Percentiles rank a stretch among this genome's conserved stretches.
Evolutionary conservation across 176 grass and related monocot genomes (phyloP).

Genomic region (Phoenix roebelenii): DNA sequence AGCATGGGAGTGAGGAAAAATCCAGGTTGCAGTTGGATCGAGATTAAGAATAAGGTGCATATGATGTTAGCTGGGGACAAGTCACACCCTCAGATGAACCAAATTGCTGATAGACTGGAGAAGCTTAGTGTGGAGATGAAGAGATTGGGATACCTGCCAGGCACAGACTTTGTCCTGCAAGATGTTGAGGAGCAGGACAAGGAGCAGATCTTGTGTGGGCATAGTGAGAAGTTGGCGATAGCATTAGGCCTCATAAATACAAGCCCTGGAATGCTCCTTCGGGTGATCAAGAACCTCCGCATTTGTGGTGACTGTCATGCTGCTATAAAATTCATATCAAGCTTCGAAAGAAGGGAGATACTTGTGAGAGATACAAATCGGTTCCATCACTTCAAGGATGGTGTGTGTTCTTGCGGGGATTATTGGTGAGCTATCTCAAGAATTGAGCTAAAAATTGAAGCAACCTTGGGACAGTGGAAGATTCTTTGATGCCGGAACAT

Average conservation of each 20-base stretch:
- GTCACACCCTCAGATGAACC: conserved; percentile 50
- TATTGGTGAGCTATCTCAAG: conserved; percentile 36
- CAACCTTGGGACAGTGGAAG: too few relatives aligned
- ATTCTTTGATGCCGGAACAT: too few relatives aligned
- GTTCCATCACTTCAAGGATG: conserved; percentile 64
- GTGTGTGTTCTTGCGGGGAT: conserved; percentile 52
- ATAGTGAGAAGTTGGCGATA: conserved; percentile 69
- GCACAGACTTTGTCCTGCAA: conserved; percentile 63
- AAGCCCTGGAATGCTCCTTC: conserved; percentile 32
- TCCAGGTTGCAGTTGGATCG: conserved; percentile 68
- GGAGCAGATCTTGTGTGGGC: conserved; percentile 56
- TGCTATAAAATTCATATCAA: conserved; percentile 62
- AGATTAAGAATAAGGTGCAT: conserved; percentile 70
- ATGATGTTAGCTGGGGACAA: conserved; percentile 62
- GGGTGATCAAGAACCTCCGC: conserved; percentile 70
- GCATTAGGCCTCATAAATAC: conserved; percentile 58
- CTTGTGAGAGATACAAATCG: conserved; percentile 63
- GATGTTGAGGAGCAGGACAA: conserved; percentile 86
- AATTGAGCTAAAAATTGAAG: too few relatives aligned
- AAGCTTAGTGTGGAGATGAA: conserved; percentile 48
- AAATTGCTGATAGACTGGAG: conserved; percentile 44
- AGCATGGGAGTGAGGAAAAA: conserved; percentile 54
- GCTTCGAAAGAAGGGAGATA: conserved; percentile 49
- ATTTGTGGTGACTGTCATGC: conserved; percentile 62
- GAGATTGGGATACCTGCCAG: conserved; percentile 48